These are phyloP conservation scores for Gautieria morchelliformis DNA, from an alignment of 768 basidiomycete species.

Conservation along the genomic window DNA sequence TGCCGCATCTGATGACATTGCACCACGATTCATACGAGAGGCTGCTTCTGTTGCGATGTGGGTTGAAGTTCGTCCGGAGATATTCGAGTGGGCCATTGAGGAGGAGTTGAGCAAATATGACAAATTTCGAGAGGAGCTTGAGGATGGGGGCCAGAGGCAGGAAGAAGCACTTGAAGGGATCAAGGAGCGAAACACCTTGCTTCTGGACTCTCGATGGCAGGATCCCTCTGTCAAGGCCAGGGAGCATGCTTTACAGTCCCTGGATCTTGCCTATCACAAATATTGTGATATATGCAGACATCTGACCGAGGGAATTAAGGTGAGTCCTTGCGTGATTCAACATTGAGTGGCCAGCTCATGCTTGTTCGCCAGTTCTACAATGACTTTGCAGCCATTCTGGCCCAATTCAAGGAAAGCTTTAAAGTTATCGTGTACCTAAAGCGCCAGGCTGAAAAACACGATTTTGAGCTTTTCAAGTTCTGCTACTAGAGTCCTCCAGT, in stretches of 20 bases:
- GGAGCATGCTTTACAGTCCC: conserved; percentile 69
- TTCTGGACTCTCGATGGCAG: conserved; percentile 68
- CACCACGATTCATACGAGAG: conserved; percentile 52
- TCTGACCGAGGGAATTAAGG: conserved; percentile 83
- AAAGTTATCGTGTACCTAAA: too few species aligned
- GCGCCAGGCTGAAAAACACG: too few species aligned
- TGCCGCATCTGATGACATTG: conserved; percentile 64
- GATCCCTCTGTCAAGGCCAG: conserved; percentile 72
- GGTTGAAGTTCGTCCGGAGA: conserved; percentile 65
- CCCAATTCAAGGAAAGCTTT: conserved; percentile 68
- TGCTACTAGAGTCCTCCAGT: too few species aligned
- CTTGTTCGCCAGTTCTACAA: conserved; percentile 67
- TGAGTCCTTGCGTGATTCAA: conserved; percentile 18
- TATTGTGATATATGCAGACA: conserved; percentile 80
- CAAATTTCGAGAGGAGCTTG: conserved; percentile 44
- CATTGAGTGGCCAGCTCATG: background rate
- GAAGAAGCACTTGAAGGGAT: conserved; percentile 55
- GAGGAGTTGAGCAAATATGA: conserved; percentile 78
- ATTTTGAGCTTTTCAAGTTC: too few species aligned
- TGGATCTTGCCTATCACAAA: conserved; percentile 80
- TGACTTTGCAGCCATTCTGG: conserved; percentile 62
- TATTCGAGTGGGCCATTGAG: conserved; percentile 81
- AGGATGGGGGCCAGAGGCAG: conserved; percentile 55
- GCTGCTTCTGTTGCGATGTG: conserved; percentile 58
- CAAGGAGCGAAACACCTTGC: conserved; percentile 64